Conservation (phyloP, 768 basidiomycete species). For the Daedaleopsis nitida region DNA sequence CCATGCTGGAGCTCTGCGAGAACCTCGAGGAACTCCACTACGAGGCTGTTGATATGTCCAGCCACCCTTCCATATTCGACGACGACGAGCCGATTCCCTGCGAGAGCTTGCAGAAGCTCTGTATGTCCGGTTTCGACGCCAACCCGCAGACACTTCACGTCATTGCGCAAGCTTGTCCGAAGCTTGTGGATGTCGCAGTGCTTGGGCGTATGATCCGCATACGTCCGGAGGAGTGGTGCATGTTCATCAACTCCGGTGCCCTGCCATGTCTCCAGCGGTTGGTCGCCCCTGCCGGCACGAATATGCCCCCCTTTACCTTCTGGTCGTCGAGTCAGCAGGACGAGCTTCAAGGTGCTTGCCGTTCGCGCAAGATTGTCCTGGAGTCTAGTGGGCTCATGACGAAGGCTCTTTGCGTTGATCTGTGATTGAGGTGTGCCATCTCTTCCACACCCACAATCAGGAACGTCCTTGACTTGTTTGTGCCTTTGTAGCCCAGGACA, state of each 20-base stretch:
- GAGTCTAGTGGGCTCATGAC: not conserved
- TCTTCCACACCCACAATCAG: too few species aligned
- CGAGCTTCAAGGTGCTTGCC: constrained; percentile 25
- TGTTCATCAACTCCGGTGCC: constrained; percentile 39
- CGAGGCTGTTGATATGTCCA: constrained; percentile 35
- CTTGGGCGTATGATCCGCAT: constrained; percentile 43
- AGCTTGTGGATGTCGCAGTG: constrained; percentile 44
- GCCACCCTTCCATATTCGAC: constrained; percentile 35
- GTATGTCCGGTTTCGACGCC: constrained; percentile 43
- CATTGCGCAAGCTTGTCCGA: constrained; percentile 38
- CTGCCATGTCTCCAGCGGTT: constrained; percentile 39
- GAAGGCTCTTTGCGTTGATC: not conserved
- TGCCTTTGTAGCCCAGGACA: too few species aligned
- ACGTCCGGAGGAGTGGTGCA: constrained; percentile 42
- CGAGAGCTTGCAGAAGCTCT: constrained; percentile 40
- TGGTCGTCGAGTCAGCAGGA: constrained; percentile 34
- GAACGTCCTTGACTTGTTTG: too few species aligned
- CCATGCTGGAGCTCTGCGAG: constrained; percentile 42
- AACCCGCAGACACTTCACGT: constrained; percentile 37
- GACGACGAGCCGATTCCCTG: constrained; percentile 25
- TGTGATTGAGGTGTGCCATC: not conserved
- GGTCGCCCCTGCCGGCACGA: constrained; percentile 41
- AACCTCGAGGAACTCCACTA: constrained; percentile 45
- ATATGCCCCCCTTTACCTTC: constrained; percentile 40
- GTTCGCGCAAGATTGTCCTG: constrained; percentile 19